phyloP scores from a whole-genome alignment of 352 stramenopile species.

The Phytophthora tentaculata region DNA sequence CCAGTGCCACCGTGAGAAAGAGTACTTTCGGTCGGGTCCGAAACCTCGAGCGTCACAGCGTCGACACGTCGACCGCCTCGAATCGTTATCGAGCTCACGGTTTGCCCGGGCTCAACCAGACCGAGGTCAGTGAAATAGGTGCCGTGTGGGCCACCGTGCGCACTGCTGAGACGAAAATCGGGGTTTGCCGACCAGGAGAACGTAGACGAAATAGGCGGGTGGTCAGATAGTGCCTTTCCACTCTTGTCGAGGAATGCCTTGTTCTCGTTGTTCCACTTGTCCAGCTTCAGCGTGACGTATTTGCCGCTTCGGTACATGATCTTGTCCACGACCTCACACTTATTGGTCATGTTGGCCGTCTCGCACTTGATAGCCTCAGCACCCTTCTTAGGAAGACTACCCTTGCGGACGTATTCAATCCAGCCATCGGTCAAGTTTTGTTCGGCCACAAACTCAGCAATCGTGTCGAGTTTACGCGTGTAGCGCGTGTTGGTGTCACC shows the following conservation, averaged over 20 bases:
- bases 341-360: slow-evolving; percentile 40
- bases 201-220: slow-evolving; percentile 50
- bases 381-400: slow-evolving; percentile 35
- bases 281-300: slow-evolving; percentile 44
- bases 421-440: slow-evolving; percentile 52
- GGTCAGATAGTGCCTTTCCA: slow-evolving; percentile 50
- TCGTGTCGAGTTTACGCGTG: slow-evolving; percentile 51
- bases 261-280: slow-evolving; percentile 56
- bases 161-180: slow-evolving; percentile 38
- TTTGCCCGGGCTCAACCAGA: slow-evolving; percentile 27
- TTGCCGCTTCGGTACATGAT: slow-evolving; percentile 67
- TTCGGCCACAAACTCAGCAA: slow-evolving; percentile 34
- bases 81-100: slow-evolving; percentile 48
- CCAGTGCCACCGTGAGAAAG: slow-evolving; percentile 51
- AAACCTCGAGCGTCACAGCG: slow-evolving; percentile 43
- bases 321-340: slow-evolving; percentile 68
- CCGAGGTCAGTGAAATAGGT: slow-evolving; percentile 45
- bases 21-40: slow-evolving; percentile 34
- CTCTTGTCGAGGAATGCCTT: slow-evolving; percentile 42
- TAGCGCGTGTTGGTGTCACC: slow-evolving; percentile 66
- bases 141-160: slow-evolving; percentile 48
- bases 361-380: slow-evolving; percentile 48
- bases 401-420: slow-evolving; percentile 50
- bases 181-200: slow-evolving; percentile 48
- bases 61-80: slow-evolving; percentile 40